Percentiles rank a stretch among this genome's conserved stretches.
These are phyloP conservation scores for Auricularia sp. DNA, from an alignment of 768 basidiomycete species.

Conservation along the genomic window DNA sequence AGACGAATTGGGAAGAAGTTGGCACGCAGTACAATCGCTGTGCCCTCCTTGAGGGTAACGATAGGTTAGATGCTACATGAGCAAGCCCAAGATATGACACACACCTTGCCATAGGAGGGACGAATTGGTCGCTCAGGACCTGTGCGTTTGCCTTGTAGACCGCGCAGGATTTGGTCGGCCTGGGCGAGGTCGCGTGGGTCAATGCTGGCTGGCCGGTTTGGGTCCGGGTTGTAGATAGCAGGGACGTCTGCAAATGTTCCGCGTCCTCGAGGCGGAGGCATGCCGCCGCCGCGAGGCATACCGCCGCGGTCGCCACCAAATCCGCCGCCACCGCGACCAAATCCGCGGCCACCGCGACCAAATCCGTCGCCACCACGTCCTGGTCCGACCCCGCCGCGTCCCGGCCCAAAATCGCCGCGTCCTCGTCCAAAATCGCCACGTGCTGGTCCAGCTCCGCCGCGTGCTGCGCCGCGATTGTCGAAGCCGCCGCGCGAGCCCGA, in stretches of 20 bases:
- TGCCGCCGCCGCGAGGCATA: no score
- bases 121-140: slow-evolving; percentile 35
- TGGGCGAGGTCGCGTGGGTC: slow-evolving; percentile 20
- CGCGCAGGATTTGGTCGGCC: slow-evolving; percentile 7
- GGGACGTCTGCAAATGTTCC: slow-evolving; percentile 37
- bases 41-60: slow-evolving; percentile 22
- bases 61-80: not conserved
- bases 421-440: not conserved
- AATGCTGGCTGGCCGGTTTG: slow-evolving; percentile 35
- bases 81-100: not conserved
- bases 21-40: slow-evolving; percentile 39
- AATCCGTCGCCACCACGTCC: not conserved
- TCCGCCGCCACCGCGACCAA: no score
- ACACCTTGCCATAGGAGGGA: slow-evolving; percentile 43
- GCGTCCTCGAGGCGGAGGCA: slow-evolving; percentile 12
- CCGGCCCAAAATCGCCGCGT: not conserved
- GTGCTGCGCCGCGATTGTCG: not conserved
- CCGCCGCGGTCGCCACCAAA: no score
- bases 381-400: not conserved
- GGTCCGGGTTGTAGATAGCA: slow-evolving; percentile 36
- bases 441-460: not conserved
- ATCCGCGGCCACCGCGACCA: slow-evolving; percentile 8
- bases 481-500: not conserved
- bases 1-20: slow-evolving; percentile 50
- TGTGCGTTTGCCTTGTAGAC: not conserved